phyloP scores from a whole-genome alignment of 306 rosid species.

The Medicago arabica region DNA sequence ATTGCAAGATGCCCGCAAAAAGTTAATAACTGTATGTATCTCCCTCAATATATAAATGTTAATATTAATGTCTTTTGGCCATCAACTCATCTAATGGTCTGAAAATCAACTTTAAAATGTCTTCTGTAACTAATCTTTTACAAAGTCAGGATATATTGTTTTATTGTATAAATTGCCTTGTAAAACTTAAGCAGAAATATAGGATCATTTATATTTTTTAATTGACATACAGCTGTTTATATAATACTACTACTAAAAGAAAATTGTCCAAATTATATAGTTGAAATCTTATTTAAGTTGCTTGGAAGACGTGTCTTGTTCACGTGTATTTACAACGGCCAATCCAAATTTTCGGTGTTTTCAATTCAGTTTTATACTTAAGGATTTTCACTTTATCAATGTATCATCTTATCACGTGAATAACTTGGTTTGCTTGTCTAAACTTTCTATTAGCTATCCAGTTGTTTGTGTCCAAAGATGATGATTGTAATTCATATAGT shows the following conservation, averaged over 20 bases:
- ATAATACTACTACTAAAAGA: not conserved
- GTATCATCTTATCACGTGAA: not conserved
- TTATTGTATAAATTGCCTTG: not conserved
- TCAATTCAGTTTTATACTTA: not conserved
- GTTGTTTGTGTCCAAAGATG: not conserved
- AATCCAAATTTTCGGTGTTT: slow-evolving; percentile 13
- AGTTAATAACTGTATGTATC: slow-evolving; percentile 57
- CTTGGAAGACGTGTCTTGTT: slow-evolving; percentile 12
- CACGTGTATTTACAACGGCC: not conserved
- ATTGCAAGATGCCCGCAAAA: slow-evolving; percentile 85
- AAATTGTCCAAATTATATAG: not conserved
- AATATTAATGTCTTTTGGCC: not conserved
- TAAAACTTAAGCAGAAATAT: not conserved
- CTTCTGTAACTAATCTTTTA: slow-evolving; percentile 15
- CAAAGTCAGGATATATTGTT: not conserved
- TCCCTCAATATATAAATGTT: not conserved
- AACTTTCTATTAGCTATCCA: not conserved
- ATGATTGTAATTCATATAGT: not conserved
- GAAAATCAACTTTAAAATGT: slow-evolving; percentile 11
- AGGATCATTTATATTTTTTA: not conserved
- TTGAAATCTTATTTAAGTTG: slow-evolving; percentile 15
- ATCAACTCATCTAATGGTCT: not conserved
- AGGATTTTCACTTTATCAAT: not conserved
- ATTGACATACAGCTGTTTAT: not conserved
- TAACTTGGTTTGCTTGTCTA: slow-evolving; percentile 17